phyloP scores from a whole-genome alignment of 495 filamentous ascomycete species.

The Penicillium simplicissimum region DNA sequence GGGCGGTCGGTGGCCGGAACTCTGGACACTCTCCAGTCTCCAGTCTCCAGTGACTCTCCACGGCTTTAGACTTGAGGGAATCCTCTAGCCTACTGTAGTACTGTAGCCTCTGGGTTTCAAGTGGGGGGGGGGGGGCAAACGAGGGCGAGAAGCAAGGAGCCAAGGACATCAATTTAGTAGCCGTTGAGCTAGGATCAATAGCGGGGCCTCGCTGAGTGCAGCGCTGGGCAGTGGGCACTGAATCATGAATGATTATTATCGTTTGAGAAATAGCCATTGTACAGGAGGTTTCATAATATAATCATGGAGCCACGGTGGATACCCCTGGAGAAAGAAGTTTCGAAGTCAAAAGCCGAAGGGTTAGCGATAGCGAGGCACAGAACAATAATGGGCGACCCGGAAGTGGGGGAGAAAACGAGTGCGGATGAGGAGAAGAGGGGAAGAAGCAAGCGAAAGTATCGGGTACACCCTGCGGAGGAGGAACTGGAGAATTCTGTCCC shows the following conservation, averaged over 20 bases:
- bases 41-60: too few relatives aligned
- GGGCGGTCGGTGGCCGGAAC: conserved; percentile 20
- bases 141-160: background rate
- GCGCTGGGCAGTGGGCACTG: background rate
- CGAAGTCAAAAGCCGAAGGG: background rate
- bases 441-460: background rate
- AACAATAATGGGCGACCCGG: background rate
- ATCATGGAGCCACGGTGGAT: background rate
- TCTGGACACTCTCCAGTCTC: conserved; percentile 22
- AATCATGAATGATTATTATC: background rate
- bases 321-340: background rate
- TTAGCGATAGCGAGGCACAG: background rate
- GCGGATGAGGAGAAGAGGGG: background rate
- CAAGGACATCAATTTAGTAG: background rate
- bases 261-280: background rate
- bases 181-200: background rate
- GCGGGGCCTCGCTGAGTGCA: background rate
- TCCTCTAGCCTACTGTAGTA: conserved; percentile 10
- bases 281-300: background rate
- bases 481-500: background rate
- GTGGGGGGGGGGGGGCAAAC: conserved; percentile 13
- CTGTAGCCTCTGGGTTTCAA: conserved; percentile 7
- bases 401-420: background rate
- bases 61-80: conserved; percentile 9
- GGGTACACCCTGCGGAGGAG: background rate